Base-by-base conservation (phyloP, 768 basidiomycete genomes). In the Amylocystis lapponica region DNA sequence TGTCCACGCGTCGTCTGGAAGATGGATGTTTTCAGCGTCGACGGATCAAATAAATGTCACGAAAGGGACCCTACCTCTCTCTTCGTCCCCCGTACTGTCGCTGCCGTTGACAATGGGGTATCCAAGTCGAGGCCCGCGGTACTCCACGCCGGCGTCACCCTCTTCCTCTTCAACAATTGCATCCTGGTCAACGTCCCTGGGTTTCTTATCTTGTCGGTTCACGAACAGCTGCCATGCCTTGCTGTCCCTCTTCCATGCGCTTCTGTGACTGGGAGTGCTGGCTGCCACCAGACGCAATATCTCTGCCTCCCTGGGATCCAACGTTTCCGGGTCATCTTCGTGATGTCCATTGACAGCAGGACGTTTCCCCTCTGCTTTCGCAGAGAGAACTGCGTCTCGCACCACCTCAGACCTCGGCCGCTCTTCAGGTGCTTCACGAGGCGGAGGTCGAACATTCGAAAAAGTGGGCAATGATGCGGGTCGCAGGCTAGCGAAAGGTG, bases 391-490 rank as follows among this genome's bases (percentile, higher is more conserved):
- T 4, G 52, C 41, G 10, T 53, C 55, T 11, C 52, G 46, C 22
- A 59, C 45, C 4, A 39, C 40, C 16, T 50, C 43, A 13, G 44
- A 43, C n/a, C 53, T 37, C 1, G 50, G 36, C 13, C 51, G 51
- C 21, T 54, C 57, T 29, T 33, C 44, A 12, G 34, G 14, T 23
- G 36, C 48, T n/a, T 48, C 43, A 13, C 21, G 39, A 10, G 46
- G 30, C 14, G 46, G 53, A 9, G 57, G 53, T 11, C 75, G 79
- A 40, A 79, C 64, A 41, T 72, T 59, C n/a, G 83, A 82, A 22
- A 81, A 79, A 12, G 65, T 65, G 1, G 86, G 86, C n/a, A 87
- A 70, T 12, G 86, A 86, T 4, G 73, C 61, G 1, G 85, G 85
- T 23, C 85, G 74, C 26, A 88, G 63, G 14, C 70, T 64, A 13